phyloP scores from a whole-genome alignment of 257 asterid genomes.

The Gardenia jasminoides region DNA sequence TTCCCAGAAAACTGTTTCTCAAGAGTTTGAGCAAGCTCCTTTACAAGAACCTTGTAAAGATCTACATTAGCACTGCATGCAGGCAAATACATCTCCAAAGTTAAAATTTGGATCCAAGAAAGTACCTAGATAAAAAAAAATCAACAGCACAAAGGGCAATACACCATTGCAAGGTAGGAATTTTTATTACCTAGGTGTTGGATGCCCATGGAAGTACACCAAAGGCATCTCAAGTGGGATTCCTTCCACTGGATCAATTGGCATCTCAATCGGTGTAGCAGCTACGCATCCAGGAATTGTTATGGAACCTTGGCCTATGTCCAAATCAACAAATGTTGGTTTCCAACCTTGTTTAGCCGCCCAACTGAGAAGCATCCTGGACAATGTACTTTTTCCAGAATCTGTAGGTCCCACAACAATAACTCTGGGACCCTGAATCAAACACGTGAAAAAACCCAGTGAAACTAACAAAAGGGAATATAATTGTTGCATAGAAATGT shows the following conservation, averaged over 20 bases:
- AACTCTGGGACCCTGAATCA: constrained; percentile 88
- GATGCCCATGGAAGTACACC: constrained; percentile 91
- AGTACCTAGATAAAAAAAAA: not conserved
- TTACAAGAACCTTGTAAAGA: constrained; percentile 81
- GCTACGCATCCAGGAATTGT: constrained; percentile 94
- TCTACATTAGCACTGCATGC: constrained; percentile 80
- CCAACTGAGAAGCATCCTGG: constrained; percentile 99
- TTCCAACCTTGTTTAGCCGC: constrained; percentile 99
- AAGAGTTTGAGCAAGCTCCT: constrained; percentile 82
- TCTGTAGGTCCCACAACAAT: constrained; percentile 97
- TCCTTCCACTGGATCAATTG: constrained; percentile 97
- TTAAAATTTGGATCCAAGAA: not conserved
- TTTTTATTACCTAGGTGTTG: constrained; percentile 64
- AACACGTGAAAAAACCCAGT: constrained; percentile 18
- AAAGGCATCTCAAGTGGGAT: constrained; percentile 98
- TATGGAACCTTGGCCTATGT: constrained; percentile 96
- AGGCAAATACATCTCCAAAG: constrained; percentile 9
- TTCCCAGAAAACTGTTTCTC: constrained; percentile 85
- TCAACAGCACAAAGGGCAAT: not conserved
- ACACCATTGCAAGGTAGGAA: not conserved
- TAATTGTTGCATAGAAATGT: not conserved
- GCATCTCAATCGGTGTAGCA: constrained; percentile 92
- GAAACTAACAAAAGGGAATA: not conserved
- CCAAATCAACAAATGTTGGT: constrained; percentile 98
- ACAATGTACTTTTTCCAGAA: constrained; percentile 95